These are phyloP conservation scores for Trypanosoma theileri DNA, from an alignment of 208 protist genomes.

Conservation along the genomic window DNA sequence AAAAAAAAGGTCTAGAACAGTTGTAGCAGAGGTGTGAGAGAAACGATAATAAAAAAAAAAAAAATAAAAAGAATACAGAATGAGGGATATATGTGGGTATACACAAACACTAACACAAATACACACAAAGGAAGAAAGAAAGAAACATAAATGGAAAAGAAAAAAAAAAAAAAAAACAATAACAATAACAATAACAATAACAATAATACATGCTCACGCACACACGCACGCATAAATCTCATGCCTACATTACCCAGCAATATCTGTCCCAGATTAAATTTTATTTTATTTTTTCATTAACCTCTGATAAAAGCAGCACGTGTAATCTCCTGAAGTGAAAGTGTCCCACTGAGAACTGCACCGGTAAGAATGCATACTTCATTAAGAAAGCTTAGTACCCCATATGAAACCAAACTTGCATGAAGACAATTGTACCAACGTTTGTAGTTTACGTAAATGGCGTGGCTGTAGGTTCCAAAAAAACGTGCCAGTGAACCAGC, in stretches of 20 bases:
- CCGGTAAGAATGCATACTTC: conserved; percentile 5
- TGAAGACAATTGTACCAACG: conserved; percentile 19
- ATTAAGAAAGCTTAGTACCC: conserved; percentile 9
- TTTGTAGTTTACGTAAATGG: conserved; percentile 19
- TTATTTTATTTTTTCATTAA: background rate
- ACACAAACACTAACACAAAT: no score
- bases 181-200: no score
- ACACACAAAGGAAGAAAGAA: no score
- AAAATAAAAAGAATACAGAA: no score
- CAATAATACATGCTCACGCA: no score
- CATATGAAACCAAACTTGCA: conserved; percentile 1
- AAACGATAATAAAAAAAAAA: background rate
- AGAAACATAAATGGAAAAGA: no score
- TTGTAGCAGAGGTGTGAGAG: background rate
- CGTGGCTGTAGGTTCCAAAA: conserved; percentile 18
- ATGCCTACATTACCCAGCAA: background rate
- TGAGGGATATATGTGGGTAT: no score
- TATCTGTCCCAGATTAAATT: background rate
- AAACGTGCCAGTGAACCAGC: conserved; percentile 2
- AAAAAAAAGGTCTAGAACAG: background rate
- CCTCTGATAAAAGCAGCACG: background rate
- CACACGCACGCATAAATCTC: no score
- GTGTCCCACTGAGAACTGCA: conserved; percentile 10
- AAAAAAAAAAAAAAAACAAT: no score
- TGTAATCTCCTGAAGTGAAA: conserved; percentile 5